Conservation (phyloP, 257 asterid genomes). For the Haberlea rhodopensis region DNA sequence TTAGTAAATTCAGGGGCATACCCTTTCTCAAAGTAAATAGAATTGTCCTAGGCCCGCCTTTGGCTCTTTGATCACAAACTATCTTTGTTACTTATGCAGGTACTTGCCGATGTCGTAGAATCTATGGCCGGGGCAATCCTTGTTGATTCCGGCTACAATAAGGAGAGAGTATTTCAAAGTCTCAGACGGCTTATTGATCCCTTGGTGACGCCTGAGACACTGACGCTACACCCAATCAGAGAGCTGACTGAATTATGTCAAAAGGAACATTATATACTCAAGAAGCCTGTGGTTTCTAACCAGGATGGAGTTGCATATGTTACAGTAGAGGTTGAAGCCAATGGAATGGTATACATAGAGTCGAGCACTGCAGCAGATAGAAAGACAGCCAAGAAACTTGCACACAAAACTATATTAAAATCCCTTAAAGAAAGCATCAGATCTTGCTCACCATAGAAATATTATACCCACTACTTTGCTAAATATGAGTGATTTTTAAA, state of each 20-base stretch:
- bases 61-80: neutral
- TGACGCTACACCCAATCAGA: constrained; percentile 62
- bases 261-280: constrained; percentile 34
- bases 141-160: constrained; percentile 64
- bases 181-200: constrained; percentile 83
- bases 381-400: constrained; percentile 44
- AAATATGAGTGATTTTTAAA: too few relatives aligned
- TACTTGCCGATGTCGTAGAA: constrained; percentile 84
- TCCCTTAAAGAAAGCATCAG: constrained; percentile 29
- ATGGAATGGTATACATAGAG: constrained; percentile 36
- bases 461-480: too few relatives aligned
- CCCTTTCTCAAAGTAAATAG: neutral
- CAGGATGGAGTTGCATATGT: constrained; percentile 32
- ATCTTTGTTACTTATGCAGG: constrained; percentile 35
- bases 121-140: constrained; percentile 77
- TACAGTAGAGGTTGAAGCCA: constrained; percentile 57
- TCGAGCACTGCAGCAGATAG: constrained; percentile 35
- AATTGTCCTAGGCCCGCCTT: too few relatives aligned
- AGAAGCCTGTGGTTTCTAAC: constrained; percentile 22
- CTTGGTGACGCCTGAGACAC: constrained; percentile 56
- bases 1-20: neutral
- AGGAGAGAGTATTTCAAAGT: constrained; percentile 46
- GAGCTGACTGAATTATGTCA: constrained; percentile 65
- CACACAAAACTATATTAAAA: constrained; percentile 51
- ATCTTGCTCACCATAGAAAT: too few relatives aligned